Evolutionary conservation across 1,284 basidiomycete genomes (phyloP).

Genomic region (Pisolithus thermaeus): DNA sequence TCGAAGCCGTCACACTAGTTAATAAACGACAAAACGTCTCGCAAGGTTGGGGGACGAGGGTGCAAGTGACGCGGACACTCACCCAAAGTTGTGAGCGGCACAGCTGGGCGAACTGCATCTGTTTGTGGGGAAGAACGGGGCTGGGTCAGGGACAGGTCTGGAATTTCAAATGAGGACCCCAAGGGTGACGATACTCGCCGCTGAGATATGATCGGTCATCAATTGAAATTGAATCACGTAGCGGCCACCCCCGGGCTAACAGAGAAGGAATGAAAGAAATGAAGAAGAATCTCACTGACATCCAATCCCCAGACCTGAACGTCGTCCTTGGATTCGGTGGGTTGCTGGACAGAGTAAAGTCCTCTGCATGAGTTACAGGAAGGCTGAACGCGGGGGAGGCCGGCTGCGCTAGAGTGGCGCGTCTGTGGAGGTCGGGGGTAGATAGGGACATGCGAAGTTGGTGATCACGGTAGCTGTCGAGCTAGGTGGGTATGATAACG

Average conservation of each 20-base stretch:
- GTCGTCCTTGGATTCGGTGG: constrained; percentile 68
- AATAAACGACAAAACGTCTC: background rate
- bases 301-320: constrained; percentile 74
- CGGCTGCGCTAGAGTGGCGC: constrained; percentile 7
- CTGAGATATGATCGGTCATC: constrained; percentile 1
- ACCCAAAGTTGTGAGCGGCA: constrained; percentile 73
- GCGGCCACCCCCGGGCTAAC: background rate
- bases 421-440: constrained; percentile 31
- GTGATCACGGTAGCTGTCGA: constrained; percentile 19
- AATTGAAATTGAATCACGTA: constrained; percentile 14
- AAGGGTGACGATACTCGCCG: too few relatives aligned
- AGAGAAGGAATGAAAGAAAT: background rate
- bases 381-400: constrained; percentile 1
- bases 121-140: too few relatives aligned
- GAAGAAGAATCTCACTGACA: constrained; percentile 48
- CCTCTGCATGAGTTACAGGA: constrained; percentile 14
- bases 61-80: constrained; percentile 28
- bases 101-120: constrained; percentile 59
- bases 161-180: constrained; percentile 13
- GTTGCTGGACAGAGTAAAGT: constrained; percentile 62
- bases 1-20: background rate
- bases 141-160: constrained; percentile 12
- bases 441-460: constrained; percentile 33
- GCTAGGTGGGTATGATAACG: constrained; percentile 20
- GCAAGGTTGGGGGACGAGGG: too few relatives aligned